phyloP scores from a whole-genome alignment of 2,329 filamentous ascomycete species.

The Calonectria honghensis region DNA sequence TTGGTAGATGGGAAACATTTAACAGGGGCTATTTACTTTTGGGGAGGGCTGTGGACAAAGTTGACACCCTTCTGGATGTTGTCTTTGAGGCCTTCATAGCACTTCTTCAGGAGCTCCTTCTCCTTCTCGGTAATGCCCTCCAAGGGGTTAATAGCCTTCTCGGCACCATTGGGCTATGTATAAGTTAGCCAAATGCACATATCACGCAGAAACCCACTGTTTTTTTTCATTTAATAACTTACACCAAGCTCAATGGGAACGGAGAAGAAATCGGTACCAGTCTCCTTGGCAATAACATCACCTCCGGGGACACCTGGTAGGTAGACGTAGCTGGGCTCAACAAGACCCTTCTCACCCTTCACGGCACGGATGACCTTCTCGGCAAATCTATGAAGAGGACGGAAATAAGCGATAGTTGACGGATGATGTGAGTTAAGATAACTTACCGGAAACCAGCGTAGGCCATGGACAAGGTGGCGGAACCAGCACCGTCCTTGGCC shows the following conservation, averaged over 20 bases:
- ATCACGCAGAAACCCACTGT: constrained; percentile 32
- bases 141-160: constrained; percentile 90
- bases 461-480: constrained; percentile 94
- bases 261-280: constrained; percentile 94
- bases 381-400: constrained; percentile 79
- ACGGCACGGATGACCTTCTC: constrained; percentile 93
- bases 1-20: constrained; percentile 45
- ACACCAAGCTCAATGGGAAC: constrained; percentile 96
- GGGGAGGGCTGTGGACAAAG: constrained; percentile 90
- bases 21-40: constrained; percentile 80
- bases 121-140: constrained; percentile 87
- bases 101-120: constrained; percentile 88
- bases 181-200: constrained; percentile 56
- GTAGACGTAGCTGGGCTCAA: constrained; percentile 97
- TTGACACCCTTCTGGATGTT: constrained; percentile 96
- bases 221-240: constrained; percentile 65
- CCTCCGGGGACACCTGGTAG: constrained; percentile 92
- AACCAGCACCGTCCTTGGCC: constrained; percentile 94
- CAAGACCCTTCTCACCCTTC: constrained; percentile 92
- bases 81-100: constrained; percentile 86
- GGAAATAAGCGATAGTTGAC: neutral
- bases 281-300: constrained; percentile 88
- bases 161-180: constrained; percentile 83
- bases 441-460: constrained; percentile 93
- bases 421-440: neutral